Evolutionary conservation across 805 yeast species (phyloP), one percentile per base, ranked within the genome.

Genomic region (Millerago galiae): DNA sequence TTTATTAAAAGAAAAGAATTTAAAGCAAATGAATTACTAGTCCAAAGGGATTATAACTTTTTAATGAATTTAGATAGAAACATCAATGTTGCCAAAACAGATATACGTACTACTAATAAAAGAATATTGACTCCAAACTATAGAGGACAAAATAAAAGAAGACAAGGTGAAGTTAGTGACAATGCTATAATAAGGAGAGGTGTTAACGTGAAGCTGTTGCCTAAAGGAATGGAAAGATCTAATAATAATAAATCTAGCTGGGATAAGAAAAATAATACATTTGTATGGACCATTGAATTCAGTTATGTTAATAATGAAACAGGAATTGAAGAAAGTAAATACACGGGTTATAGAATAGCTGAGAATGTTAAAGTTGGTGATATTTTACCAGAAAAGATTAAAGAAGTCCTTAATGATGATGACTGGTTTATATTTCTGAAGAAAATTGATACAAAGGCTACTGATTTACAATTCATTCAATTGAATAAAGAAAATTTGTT

Each of bases 11-110:
- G 74, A 40, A 59, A 61, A 4, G 70, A 70, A 3, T 60, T 88
- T 17, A 45, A 51, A 5, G 70, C 74, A 35, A 55, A 62, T 15
- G 45, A 62, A 50, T 38, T 42, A 2, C 35, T 51, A 1, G 54
- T 89, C 7, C 88, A 89, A 55, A 63, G 97, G 47, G 97, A 90
- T 58, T 90, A 88, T 60, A 83, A 86, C 56, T 86, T 85, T 55
- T 62, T 90, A 27, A 67, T 75, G 44, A 67, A 65, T 16, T 52
- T 86, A 42, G 80, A 79, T 38, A 64, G 97, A 35, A 60, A 70
- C 3, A 66, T 88, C 12, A 70, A 71, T n/a, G 59, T 85, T 13
- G 75, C 79, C 8, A 79, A 77, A 51, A 60, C 60, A 1, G 91
- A 81, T 54, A 60, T 67, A 9, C 49, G 57, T 42, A 53, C 64